Percentiles rank a stretch among this genome's conserved stretches.
Conservation (phyloP, 2,329 filamentous ascomycete genomes). For the Hymenoscyphus occultus region DNA sequence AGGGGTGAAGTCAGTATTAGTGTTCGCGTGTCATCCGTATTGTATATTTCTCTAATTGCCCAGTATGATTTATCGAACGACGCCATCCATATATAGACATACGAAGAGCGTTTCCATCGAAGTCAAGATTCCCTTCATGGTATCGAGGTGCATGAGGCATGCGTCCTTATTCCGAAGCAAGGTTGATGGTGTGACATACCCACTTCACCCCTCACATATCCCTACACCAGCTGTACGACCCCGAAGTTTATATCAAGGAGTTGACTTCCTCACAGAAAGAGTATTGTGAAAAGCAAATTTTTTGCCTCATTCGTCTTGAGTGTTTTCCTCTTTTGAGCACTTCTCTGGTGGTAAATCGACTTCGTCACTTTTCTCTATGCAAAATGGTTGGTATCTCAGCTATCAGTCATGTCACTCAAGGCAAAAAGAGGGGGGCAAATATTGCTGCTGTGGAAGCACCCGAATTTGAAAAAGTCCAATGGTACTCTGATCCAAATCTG, state of each 20-base stretch:
- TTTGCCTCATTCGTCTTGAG: background rate
- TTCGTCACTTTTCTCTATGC: background rate
- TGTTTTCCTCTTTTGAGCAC: background rate
- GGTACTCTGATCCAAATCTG: conserved; percentile 55
- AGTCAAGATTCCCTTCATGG: conserved; percentile 12
- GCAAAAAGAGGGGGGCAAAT: conserved; percentile 6
- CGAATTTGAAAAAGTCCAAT: conserved; percentile 52
- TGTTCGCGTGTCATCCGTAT: conserved; percentile 6
- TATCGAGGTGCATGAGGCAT: conserved; percentile 13
- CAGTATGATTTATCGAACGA: conserved; percentile 7
- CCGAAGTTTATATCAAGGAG: conserved; percentile 9
- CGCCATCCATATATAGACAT: conserved; percentile 15
- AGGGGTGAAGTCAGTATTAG: background rate
- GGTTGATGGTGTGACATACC: conserved; percentile 12
- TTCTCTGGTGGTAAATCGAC: background rate
- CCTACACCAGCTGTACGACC: conserved; percentile 5
- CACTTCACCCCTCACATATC: conserved; percentile 6
- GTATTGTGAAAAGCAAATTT: background rate
- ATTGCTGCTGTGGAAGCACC: conserved; percentile 45
- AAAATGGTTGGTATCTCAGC: conserved; percentile 15
- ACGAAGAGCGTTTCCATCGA: conserved; percentile 17
- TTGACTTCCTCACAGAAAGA: background rate
- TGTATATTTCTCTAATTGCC: background rate
- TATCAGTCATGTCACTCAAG: conserved; percentile 1
- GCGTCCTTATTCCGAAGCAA: conserved; percentile 9